Base-by-base conservation (phyloP, 192 early-diverging fungal genomes). In the Coemansia sp. region DNA sequence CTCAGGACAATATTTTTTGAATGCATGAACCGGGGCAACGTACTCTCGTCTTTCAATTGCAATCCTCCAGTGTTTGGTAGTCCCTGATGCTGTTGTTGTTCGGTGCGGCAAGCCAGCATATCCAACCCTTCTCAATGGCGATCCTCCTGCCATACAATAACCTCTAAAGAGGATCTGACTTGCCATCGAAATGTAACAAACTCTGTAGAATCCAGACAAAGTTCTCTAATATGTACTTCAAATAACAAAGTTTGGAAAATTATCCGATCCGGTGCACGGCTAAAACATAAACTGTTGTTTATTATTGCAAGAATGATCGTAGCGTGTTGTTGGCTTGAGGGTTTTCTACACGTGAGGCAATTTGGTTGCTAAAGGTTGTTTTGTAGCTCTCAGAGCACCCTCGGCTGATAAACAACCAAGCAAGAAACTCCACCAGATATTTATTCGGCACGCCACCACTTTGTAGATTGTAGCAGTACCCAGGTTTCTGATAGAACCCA, bases 1-100 rank as follows among this genome's bases (percentile, higher is more conserved):
- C 25, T 68, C 39, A 10, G 79, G 74, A 4, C 42, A 42, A 68
- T 81, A 81, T 51, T 81, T 76, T 51, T 75, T 70, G 57, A 76
- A 70, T 30, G 53, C 60, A 71, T 81, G 79, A 22, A 74, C 58
- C 14, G 79, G 79, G 7, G 79, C 70, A 17, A 58, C 64, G 39
- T 75, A 70, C 39, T 51, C 36, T 39, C 63, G 62, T n/a, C 14
- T 46, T 46, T 14, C 11, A 17, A 46, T 46, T 17, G 39, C 3
- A 46, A 46, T 46, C 17, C 39, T 14, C 17, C 17, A 4, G 39
- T 46, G 8, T 10, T 14, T 10, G 39, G 11, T 17, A 46, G 39
- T 14, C 17, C 11, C 39, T 14, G 39, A 2, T 46, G 39, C 39
- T 46, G 39, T 14, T 46, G 39, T 17, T 14, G 39, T 14, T 46